Base-by-base conservation (phyloP, 352 stramenopile species). In the Lagenidium giganteum region DNA sequence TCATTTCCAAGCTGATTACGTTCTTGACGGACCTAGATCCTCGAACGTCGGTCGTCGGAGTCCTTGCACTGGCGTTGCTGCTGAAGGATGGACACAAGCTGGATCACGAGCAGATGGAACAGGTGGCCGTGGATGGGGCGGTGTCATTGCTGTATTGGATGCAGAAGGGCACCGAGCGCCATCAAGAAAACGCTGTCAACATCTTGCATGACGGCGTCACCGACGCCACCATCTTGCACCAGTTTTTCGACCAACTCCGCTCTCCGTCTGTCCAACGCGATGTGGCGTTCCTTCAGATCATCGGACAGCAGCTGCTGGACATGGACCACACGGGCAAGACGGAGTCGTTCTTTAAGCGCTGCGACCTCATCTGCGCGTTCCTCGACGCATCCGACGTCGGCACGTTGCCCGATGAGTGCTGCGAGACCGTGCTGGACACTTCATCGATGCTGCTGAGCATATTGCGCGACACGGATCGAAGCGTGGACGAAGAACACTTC, bases 101-200 rank as follows among this genome's bases (percentile, higher is more conserved):
- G 1, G 61, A 78, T 18, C 26, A 53, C 5, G 51, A 67, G 14
- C 77, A 92, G 38, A 88, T 86, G 77, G 55, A 87, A n/a, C 72
- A 67, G 22, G 66, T 92, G 33, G 76, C 69, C n/a, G 64, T 86
- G 0, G 74, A 87, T 22, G 72, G 74, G 8, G 69, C 77, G 1
- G 58, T 80, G 8, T 88, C 74, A 12, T 42, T 92, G 3, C 68
- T 89, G 9, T 89, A 92, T 33, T 92, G 80, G 80, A 83, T 89
- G 48, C 74, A 88, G 43, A 90, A 92, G 45, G 80, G 80, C 12
- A 88, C 77, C 1, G 80, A 88, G 35, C 72, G 80, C 3, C 74
- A 90, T 33, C 80, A 88, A 65, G 74, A 92, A 28, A 88, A 87
- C 27, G 80, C 71, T 0, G 64, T 88, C 22, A 81, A 66, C 35